phyloP scores from a whole-genome alignment of 1,139 yeast species.

The Blastobotrys arbuscula region DNA sequence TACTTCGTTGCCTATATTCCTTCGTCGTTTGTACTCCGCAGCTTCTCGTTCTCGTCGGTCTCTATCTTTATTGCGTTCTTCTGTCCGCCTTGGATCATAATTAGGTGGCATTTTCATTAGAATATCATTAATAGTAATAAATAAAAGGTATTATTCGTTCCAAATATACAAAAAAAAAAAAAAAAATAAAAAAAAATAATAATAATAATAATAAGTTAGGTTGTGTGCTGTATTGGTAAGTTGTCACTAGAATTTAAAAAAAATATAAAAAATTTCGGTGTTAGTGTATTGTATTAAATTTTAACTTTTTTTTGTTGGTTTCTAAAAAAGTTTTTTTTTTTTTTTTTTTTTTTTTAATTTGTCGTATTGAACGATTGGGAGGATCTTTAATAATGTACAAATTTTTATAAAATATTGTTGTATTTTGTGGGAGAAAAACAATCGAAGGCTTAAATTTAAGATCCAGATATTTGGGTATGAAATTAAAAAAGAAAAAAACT shows the following conservation, averaged over 20 bases:
- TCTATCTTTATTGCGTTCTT: constrained; percentile 28
- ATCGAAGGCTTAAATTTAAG: too few species aligned
- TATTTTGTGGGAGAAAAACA: too few species aligned
- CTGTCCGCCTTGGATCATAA: constrained; percentile 19
- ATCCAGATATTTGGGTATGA: too few species aligned
- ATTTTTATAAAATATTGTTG: too few species aligned
- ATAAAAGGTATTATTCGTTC: background rate
- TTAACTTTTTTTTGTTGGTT: background rate
- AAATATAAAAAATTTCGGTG: background rate
- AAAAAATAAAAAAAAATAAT: background rate
- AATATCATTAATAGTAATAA: background rate
- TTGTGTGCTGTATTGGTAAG: background rate
- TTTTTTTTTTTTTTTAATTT: background rate
- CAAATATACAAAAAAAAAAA: background rate
- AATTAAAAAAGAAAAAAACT: too few species aligned
- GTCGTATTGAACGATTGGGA: too few species aligned
- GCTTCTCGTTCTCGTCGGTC: constrained; percentile 31
- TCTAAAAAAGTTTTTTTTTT: background rate
- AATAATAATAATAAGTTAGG: background rate
- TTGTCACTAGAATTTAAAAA: background rate
- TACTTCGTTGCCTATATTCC: constrained; percentile 18
- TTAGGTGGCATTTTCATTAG: constrained; percentile 9
- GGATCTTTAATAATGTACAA: too few species aligned
- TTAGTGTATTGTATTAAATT: background rate
- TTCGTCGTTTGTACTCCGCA: constrained; percentile 30